Percentiles rank a stretch among this genome's conserved stretches.
These are phyloP conservation scores for Ulota crispa DNA, from an alignment of 225 moss, liverwort and hornwort genomes.

Conservation along the genomic window DNA sequence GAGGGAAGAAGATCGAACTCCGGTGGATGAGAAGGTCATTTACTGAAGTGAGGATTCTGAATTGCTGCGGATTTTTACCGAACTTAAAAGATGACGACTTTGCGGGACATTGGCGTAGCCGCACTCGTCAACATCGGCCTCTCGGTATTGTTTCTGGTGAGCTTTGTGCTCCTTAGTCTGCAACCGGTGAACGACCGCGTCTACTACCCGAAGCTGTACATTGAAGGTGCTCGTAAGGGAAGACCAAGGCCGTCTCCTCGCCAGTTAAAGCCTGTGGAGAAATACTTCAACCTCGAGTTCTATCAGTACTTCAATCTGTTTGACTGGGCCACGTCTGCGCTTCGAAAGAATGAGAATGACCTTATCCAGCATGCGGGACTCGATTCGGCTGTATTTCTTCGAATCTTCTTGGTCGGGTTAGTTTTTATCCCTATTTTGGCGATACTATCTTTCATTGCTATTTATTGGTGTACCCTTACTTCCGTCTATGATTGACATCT, in stretches of 20 bases:
- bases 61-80: slow-evolving; percentile 14
- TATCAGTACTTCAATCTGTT: slow-evolving; percentile 56
- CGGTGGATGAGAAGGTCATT: background rate
- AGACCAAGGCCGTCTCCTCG: slow-evolving; percentile 45
- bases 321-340: slow-evolving; percentile 67
- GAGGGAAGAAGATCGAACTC: slow-evolving; percentile 15
- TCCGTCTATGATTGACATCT: background rate
- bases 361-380: slow-evolving; percentile 80
- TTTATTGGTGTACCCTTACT: slow-evolving; percentile 30
- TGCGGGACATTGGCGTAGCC: slow-evolving; percentile 61
- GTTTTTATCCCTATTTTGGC: background rate
- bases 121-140: slow-evolving; percentile 63
- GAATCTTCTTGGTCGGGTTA: slow-evolving; percentile 80
- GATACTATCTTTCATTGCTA: background rate
- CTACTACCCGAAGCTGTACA: slow-evolving; percentile 71
- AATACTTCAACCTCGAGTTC: slow-evolving; percentile 58
- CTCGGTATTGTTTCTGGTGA: slow-evolving; percentile 53
- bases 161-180: slow-evolving; percentile 64
- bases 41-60: slow-evolving; percentile 1
- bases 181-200: slow-evolving; percentile 83
- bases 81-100: slow-evolving; percentile 49
- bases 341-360: slow-evolving; percentile 64
- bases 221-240: slow-evolving; percentile 48
- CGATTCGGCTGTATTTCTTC: slow-evolving; percentile 77
- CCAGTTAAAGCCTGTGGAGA: slow-evolving; percentile 44